Conservation (phyloP, 2,329 filamentous ascomycete species). For the Colletotrichum sp. region DNA sequence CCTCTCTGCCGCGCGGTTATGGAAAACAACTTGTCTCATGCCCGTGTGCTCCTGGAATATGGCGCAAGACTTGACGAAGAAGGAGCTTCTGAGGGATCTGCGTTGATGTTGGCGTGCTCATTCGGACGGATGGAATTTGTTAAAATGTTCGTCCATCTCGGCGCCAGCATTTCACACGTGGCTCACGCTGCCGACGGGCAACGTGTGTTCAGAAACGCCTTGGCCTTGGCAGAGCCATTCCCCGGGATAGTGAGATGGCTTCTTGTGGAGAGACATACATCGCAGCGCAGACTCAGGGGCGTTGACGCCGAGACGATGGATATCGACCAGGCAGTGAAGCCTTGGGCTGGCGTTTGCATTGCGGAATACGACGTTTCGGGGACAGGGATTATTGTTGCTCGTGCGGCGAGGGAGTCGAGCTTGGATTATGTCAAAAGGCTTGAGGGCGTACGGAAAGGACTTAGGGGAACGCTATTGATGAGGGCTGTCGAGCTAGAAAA, state of each 20-base stretch:
- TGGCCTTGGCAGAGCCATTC: conserved; percentile 7
- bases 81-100: conserved; percentile 15
- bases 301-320: background rate
- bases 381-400: background rate
- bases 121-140: conserved; percentile 1
- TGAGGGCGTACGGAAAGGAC: rapidly evolving
- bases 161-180: conserved; percentile 8
- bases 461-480: background rate
- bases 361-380: background rate
- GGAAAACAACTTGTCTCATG: background rate
- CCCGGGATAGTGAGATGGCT: conserved; percentile 19
- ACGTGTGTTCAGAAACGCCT: background rate
- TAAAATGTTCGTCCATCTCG: conserved; percentile 1
- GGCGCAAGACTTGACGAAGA: conserved; percentile 15
- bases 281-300: background rate
- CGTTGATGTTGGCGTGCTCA: conserved; percentile 22
- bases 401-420: background rate
- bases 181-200: background rate
- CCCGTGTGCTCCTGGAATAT: background rate
- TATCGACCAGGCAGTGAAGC: background rate
- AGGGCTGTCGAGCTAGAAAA: background rate
- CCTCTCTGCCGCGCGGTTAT: conserved; percentile 8
- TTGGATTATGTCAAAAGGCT: background rate
- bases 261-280: conserved; percentile 12
- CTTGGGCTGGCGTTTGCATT: background rate